phyloP scores from a whole-genome alignment of 2,329 filamentous ascomycete genomes.

The Curvularia eragrostidis region DNA sequence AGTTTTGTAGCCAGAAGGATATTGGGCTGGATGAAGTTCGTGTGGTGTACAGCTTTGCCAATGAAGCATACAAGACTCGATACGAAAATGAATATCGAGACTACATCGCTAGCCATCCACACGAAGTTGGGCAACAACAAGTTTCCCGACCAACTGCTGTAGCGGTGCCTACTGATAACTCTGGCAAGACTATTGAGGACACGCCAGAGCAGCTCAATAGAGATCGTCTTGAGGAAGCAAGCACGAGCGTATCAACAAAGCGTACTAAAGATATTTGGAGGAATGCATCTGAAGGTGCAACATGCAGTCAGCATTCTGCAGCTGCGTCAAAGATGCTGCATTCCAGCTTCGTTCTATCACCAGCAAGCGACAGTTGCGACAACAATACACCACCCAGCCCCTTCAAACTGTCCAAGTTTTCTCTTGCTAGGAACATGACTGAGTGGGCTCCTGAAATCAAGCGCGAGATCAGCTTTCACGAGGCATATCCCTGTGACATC shows the following conservation, averaged over 20 bases:
- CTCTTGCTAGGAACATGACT: background rate
- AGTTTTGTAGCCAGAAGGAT: conserved; percentile 18
- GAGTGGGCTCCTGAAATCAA: background rate
- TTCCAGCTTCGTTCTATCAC: background rate
- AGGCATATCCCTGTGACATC: conserved; percentile 12
- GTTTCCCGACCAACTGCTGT: background rate
- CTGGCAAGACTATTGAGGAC: background rate
- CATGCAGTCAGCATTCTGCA: background rate
- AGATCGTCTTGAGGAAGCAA: background rate
- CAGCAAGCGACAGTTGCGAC: background rate
- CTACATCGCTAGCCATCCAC: background rate
- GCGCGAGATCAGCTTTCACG: conserved; percentile 17
- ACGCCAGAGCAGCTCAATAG: background rate
- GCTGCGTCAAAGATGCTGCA: background rate
- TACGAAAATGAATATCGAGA: conserved; percentile 7
- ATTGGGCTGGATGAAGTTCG: background rate
- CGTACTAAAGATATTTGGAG: background rate
- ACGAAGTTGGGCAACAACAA: background rate
- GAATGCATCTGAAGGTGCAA: background rate
- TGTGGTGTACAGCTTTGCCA: conserved; percentile 12
- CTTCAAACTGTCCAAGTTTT: conserved; percentile 11
- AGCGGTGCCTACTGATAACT: background rate
- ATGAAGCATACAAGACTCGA: conserved; percentile 5
- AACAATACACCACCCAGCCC: conserved; percentile 3
- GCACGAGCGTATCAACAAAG: background rate